Conservation (phyloP, 2,329 filamentous ascomycete genomes). For the Hypoxylon sp. region DNA sequence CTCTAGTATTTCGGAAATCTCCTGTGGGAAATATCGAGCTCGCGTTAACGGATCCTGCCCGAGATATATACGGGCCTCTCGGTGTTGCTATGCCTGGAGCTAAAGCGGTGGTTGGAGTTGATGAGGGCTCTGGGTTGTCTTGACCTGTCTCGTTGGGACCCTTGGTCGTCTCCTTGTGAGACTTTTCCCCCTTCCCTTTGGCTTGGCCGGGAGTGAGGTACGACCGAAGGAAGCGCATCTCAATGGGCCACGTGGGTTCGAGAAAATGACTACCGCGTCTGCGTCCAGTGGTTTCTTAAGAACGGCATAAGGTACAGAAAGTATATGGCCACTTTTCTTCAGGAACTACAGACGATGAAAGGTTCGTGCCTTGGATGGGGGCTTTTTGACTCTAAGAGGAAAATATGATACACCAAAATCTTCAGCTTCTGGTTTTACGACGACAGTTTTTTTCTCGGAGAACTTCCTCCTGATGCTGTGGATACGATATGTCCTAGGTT, state of each 20-base stretch:
- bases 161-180: slow-evolving; percentile 41
- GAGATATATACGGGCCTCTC: slow-evolving; percentile 38
- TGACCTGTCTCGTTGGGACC: slow-evolving; percentile 43
- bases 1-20: slow-evolving; percentile 61
- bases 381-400: slow-evolving; percentile 21
- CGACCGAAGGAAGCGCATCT: slow-evolving; percentile 55
- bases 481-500: slow-evolving; percentile 10
- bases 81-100: slow-evolving; percentile 45
- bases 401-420: slow-evolving; percentile 33
- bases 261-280: slow-evolving; percentile 36
- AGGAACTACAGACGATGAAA: slow-evolving; percentile 22
- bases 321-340: slow-evolving; percentile 17
- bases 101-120: slow-evolving; percentile 37
- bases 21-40: slow-evolving; percentile 57
- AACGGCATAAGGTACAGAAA: slow-evolving; percentile 9
- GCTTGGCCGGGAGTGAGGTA: slow-evolving; percentile 54
- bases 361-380: not conserved
- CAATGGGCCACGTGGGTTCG: slow-evolving; percentile 26
- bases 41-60: slow-evolving; percentile 45
- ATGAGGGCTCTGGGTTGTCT: slow-evolving; percentile 27
- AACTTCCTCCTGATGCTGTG: slow-evolving; percentile 38
- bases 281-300: slow-evolving; percentile 33
- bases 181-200: slow-evolving; percentile 46
- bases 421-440: slow-evolving; percentile 37
- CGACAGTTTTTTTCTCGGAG: slow-evolving; percentile 37